phyloP scores from a whole-genome alignment of 1,284 basidiomycete genomes.

The Cryptococcus deneoformans region DNA sequence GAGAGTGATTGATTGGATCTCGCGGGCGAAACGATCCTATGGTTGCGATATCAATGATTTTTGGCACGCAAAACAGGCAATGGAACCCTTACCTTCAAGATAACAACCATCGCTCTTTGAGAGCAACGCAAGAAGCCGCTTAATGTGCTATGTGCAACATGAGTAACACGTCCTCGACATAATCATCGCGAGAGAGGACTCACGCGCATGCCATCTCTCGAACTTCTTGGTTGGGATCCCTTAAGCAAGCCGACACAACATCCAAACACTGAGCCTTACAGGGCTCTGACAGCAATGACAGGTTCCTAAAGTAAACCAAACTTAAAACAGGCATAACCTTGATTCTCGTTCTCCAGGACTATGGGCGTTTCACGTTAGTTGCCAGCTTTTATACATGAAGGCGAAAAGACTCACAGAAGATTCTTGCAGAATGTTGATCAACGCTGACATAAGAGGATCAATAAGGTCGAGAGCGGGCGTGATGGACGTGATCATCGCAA shows the following conservation, averaged over 20 bases:
- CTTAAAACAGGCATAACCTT: constrained; percentile 53
- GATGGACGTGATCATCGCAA: constrained; percentile 51
- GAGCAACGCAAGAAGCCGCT: constrained; percentile 90
- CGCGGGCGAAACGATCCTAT: constrained; percentile 72
- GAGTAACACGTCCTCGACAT: not conserved
- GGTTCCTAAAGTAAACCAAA: constrained; percentile 57
- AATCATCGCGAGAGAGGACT: constrained; percentile 10
- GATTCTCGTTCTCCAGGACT: constrained; percentile 54
- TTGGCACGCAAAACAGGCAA: not conserved
- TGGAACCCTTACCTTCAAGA: constrained; percentile 63
- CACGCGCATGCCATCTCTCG: constrained; percentile 84
- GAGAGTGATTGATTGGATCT: constrained; percentile 63
- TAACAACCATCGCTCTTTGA: constrained; percentile 81
- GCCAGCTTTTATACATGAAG: not conserved
- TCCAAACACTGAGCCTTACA: constrained; percentile 71
- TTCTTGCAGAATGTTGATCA: constrained; percentile 49
- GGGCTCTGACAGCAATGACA: constrained; percentile 67
- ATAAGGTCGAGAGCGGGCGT: constrained; percentile 52
- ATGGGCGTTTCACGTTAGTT: not conserved
- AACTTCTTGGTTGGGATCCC: constrained; percentile 91
- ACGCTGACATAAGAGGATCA: constrained; percentile 47
- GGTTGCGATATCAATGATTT: not conserved
- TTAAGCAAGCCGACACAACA: constrained; percentile 69
- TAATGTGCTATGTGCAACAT: constrained; percentile 55
- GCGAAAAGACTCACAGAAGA: constrained; percentile 36